phyloP scores from a whole-genome alignment of 805 yeast genomes.

The Metschnikowia rubicola region DNA sequence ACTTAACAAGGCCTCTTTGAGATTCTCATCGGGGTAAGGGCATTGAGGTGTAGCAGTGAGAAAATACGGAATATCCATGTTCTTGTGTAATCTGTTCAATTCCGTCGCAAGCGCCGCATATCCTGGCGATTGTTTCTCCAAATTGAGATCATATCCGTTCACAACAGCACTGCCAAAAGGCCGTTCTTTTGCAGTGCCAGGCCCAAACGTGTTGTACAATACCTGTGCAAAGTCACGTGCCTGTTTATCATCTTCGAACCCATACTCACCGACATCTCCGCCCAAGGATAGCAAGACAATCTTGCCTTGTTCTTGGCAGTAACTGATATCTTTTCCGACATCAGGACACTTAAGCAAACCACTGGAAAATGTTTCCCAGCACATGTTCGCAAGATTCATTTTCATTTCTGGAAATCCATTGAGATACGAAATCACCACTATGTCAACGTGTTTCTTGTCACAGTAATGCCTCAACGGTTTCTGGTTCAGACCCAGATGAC shows the following conservation, averaged over 20 bases:
- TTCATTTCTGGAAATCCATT: conserved; percentile 48
- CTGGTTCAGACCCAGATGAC: conserved; percentile 33
- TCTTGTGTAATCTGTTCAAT: conserved; percentile 8
- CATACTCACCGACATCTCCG: conserved; percentile 62
- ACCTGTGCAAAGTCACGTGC: conserved; percentile 55
- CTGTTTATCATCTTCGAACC: conserved; percentile 46
- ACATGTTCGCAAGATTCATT: conserved; percentile 55
- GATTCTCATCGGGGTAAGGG: conserved; percentile 74
- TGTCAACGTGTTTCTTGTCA: conserved; percentile 63
- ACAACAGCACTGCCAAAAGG: conserved; percentile 49
- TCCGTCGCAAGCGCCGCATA: conserved; percentile 38
- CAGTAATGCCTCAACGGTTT: conserved; percentile 51
- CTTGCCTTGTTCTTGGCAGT: conserved; percentile 13
- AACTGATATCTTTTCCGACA: conserved; percentile 15
- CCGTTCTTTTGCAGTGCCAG: conserved; percentile 28
- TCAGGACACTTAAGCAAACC: conserved; percentile 15
- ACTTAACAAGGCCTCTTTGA: conserved; percentile 35
- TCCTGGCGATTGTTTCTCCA: conserved; percentile 37
- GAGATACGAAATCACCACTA: conserved; percentile 69
- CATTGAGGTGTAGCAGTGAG: conserved; percentile 86
- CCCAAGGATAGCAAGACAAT: conserved; percentile 16
- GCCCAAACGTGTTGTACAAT: conserved; percentile 40
- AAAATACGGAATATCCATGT: conserved; percentile 10
- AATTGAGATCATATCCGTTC: conserved; percentile 71
- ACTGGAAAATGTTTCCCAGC: conserved; percentile 45